Evolutionary conservation across 331 rosid genomes (phyloP), one percentile per base, ranked within the genome.

Genomic region (Pyracantha coccinea): DNA sequence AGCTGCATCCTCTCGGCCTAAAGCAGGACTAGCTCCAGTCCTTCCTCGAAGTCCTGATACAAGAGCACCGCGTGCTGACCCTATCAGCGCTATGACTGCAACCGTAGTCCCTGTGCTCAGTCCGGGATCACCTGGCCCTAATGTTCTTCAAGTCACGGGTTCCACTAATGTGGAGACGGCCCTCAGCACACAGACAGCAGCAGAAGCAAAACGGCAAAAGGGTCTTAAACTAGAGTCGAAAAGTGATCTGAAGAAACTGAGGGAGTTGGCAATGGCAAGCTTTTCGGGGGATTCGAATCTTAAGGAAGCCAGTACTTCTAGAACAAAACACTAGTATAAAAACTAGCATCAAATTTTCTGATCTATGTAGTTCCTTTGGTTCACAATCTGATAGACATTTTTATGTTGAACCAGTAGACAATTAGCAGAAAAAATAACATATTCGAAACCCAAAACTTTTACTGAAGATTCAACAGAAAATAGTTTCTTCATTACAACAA

Each of bases 231-330:
- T 77, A 65, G 89, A 81, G 57, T 72, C 58, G 2, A 88, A 65
- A 29, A 77, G 79, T 65, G 91, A 90, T 80, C 64, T 86, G 66
- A 86, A 83, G 81, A 84, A 84, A 78, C 78, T 90, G 64, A 82
- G 92, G 77, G 87, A 82, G 68, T 73, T 88, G 72, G 96, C 92
- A 76, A 90, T 58, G 79, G 96, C 92, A 75, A 86, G 92, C 69
- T 88, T 88, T 72, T 52, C 85, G 2, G 80, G 88, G 32, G 81
- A 81, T 68, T 71, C 75, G 8, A 76, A 64, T 70, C 79, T 41
- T 59, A 85, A 67, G 54, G 88, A 80, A 80, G 88, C 91, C 41
- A 85, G 88, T 70, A 79, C 52, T 24, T 78, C 17, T 54, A 72
- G 45, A 66, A 19, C 38, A 24, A 38, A 65, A 44, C 53, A 4